Base-by-base conservation (phyloP, 345 rosid genomes). In the Salix suchowensis region DNA sequence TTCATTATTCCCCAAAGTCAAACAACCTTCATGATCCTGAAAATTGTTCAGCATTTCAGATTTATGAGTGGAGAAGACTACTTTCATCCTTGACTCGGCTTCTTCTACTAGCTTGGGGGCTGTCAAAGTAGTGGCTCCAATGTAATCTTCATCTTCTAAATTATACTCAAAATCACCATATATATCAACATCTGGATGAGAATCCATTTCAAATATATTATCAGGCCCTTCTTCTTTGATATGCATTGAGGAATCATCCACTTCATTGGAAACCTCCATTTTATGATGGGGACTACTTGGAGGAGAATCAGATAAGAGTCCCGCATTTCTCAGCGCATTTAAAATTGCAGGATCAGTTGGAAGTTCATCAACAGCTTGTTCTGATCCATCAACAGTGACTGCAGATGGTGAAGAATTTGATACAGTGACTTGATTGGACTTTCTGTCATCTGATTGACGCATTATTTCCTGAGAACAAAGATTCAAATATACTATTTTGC, bases 261-360 rank as follows among this genome's bases (percentile, higher is more conserved):
- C 83, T 75, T 79, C 87, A 72, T 72, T 72, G 6, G 74, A 72
- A 71, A 77, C 79, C 76, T 83, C 87, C 5, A 71, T 67, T 74
- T 83, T 66, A 37, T 65, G 81, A 70, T 61, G 52, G 46, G 98
- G 99, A 87, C 96, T 93, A 83, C 79, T 85, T 60, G 94, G 94
- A 82, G 97, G 97, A 84, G 98, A 93, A 85, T 96, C 98, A 65
- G 91, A 88, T 69, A 91, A 82, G 81, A 96, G 99, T 79, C 99
- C 99, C 16, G 98, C 94, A 76, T 86, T 83, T 88, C 88, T 89
- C 79, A 96, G 81, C 23, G 98, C 98, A 79, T 87, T 89, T 71
- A 74, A 83, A 65, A 90, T 71, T 23, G 80, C 80, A 42, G 88
- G 86, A 77, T 91, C 89, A 75, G 79, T 80, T 42, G 85, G 79